A percentile compares a stretch with the other conserved stretches of the same genome.
These are phyloP conservation scores for Cucumis cinereus DNA, from an alignment of 306 rosid genomes.

Conservation along the genomic window DNA sequence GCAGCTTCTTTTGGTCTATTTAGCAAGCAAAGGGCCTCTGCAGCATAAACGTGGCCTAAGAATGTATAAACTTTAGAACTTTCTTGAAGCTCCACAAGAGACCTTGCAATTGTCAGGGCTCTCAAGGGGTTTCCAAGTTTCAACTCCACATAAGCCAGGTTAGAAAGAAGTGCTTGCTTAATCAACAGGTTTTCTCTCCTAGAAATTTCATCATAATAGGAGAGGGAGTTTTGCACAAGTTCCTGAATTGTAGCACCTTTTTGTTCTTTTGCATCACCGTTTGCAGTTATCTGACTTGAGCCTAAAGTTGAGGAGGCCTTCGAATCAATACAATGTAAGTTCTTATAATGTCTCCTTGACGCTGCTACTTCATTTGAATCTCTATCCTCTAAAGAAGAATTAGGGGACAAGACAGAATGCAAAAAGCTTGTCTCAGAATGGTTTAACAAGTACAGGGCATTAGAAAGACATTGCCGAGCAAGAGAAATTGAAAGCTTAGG, in stretches of 20 bases:
- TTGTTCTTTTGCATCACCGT: constrained; percentile 82
- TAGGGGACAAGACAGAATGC: constrained; percentile 49
- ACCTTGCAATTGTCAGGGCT: constrained; percentile 52
- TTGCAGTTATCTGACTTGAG: constrained; percentile 47
- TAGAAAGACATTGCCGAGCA: constrained; percentile 70
- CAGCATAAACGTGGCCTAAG: constrained; percentile 74
- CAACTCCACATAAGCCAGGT: constrained; percentile 82
- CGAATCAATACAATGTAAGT: constrained; percentile 39
- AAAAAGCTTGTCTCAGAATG: constrained; percentile 24
- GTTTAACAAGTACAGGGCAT: constrained; percentile 59
- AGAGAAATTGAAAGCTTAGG: constrained; percentile 66
- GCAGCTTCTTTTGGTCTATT: constrained; percentile 84
- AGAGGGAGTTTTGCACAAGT: constrained; percentile 73
- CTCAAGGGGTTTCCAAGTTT: constrained; percentile 72
- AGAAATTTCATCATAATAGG: constrained; percentile 50
- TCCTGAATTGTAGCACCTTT: constrained; percentile 73
- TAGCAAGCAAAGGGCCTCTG: constrained; percentile 91
- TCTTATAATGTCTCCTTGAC: constrained; percentile 46
- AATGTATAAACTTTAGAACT: constrained; percentile 73
- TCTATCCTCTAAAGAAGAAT: constrained; percentile 51
- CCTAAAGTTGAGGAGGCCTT: constrained; percentile 46
- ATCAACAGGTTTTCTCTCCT: constrained; percentile 56
- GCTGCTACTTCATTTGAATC: constrained; percentile 44
- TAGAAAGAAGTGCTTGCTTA: constrained; percentile 83
- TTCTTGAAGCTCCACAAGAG: constrained; percentile 72